Base-by-base conservation (phyloP, 129 eudicot genomes). In the Artemisia tridentata region DNA sequence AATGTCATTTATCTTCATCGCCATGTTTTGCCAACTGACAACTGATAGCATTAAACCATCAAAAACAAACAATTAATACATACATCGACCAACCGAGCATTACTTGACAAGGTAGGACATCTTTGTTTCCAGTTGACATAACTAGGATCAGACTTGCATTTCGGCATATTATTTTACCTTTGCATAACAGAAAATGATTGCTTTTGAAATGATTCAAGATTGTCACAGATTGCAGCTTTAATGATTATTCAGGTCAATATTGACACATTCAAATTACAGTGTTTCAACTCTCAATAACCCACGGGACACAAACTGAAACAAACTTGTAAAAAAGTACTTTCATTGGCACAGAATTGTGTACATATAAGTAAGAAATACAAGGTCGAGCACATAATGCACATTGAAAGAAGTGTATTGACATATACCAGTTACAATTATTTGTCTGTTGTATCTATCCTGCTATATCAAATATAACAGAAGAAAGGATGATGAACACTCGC, bases 351-450 rank as follows among this genome's bases (percentile, higher is more conserved):
- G 18, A 62, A 72, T 72, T 49, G 76, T 49, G 76, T 20, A 50
- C 70, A 73, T 49, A 49, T 49, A 73, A 18, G 31, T 73, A 49
- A 49, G 70, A 73, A 62, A 73, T 63, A 73, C 70, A 62, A 62
- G 57, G 74, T 74, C 47, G 41, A 78, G 48, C 68, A 72, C 68
- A 73, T 79, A 43, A 65, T 45, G 34, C 69, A 17, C 72, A 67
- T 21, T 8, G 53, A 73, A 74, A 38, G 41, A 64, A 64, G 76
- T 49, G 68, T 58, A 67, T 27, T 49, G 63, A 69, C 74, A 79
- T 65, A 79, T 71, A 62, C 55, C 69, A 50, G 67, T 80, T 76
- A 72, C 84, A 80, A 68, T 75, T 80, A 74, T 77, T 66, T 66
- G 74, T 66, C 61, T 67, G 67, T 65, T 78, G 75, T 68, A 57